Evolutionary conservation across 1,139 yeast species (phyloP).

Genomic region (Blastobotrys persicus): DNA sequence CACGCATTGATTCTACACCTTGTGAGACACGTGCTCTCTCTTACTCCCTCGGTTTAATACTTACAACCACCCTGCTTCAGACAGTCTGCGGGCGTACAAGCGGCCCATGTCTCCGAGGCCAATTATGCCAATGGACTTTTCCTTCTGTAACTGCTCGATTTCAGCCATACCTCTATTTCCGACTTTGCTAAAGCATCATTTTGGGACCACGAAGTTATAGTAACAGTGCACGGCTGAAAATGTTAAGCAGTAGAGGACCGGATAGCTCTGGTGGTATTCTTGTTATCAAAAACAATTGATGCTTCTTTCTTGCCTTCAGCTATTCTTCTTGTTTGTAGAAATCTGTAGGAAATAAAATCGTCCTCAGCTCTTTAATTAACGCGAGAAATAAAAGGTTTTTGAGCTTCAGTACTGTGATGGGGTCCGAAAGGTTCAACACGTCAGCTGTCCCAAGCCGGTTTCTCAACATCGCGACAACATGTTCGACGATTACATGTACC

Average conservation of each 20-base stretch:
- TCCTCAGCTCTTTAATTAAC: too few relatives aligned
- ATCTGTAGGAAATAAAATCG: too few relatives aligned
- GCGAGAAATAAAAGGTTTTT: too few relatives aligned
- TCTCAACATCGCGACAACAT: background rate
- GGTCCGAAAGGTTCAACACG: background rate
- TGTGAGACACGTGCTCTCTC: background rate
- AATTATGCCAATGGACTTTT: slow-evolving; percentile 76
- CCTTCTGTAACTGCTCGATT: slow-evolving; percentile 36
- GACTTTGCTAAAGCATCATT: too few relatives aligned
- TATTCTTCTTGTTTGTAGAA: too few relatives aligned
- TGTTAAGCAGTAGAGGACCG: background rate
- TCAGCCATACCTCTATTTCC: background rate
- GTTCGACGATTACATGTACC: slow-evolving; percentile 8
- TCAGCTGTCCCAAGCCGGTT: background rate
- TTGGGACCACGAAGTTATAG: background rate
- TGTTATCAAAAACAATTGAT: background rate
- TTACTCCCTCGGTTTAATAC: slow-evolving; percentile 18
- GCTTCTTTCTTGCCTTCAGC: background rate
- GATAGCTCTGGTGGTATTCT: background rate
- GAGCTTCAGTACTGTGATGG: too few relatives aligned
- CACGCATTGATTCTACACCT: slow-evolving; percentile 68
- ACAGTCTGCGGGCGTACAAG: slow-evolving; percentile 73
- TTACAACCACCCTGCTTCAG: slow-evolving; percentile 76
- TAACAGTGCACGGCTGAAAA: background rate
- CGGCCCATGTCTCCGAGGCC: slow-evolving; percentile 98